Evolutionary conservation across 768 basidiomycete species (phyloP).

Genomic region (Hypholoma sublateritium): DNA sequence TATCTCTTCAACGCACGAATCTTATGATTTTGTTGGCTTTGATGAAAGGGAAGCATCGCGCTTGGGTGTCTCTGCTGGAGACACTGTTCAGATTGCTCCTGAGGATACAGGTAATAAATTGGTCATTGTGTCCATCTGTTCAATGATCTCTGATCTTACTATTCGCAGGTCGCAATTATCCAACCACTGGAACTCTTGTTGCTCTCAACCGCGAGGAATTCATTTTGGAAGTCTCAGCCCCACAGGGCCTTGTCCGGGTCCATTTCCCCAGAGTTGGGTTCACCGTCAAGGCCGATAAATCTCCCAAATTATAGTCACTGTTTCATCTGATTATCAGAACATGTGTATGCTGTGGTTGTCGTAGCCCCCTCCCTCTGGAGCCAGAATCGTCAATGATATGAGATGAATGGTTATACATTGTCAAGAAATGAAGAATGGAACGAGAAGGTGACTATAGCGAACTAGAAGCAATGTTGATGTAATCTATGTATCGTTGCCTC

Average conservation of each 20-base stretch:
- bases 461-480: too few relatives aligned
- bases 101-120: slow-evolving; percentile 7
- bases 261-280: slow-evolving; percentile 56
- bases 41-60: slow-evolving; percentile 42
- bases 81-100: slow-evolving; percentile 29
- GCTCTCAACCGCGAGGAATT: slow-evolving; percentile 48
- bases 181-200: slow-evolving; percentile 50
- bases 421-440: too few relatives aligned
- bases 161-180: slow-evolving; percentile 34
- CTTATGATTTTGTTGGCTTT: slow-evolving; percentile 43
- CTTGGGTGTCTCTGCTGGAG: slow-evolving; percentile 37
- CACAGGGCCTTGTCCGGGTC: slow-evolving; percentile 39
- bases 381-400: too few relatives aligned
- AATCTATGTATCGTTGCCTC: too few relatives aligned
- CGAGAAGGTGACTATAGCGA: too few relatives aligned
- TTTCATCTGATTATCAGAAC: not conserved
- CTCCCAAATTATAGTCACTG: slow-evolving; percentile 11
- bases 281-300: slow-evolving; percentile 20
- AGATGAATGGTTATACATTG: too few relatives aligned
- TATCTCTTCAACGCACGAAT: slow-evolving; percentile 32
- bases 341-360: too few relatives aligned
- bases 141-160: not conserved
- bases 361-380: too few relatives aligned
- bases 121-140: not conserved
- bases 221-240: slow-evolving; percentile 44